A percentile compares a stretch with the other conserved stretches of the same genome.
Evolutionary conservation across 2,329 filamentous ascomycete genomes (phyloP).

Genomic region (Epichloe baconii): DNA sequence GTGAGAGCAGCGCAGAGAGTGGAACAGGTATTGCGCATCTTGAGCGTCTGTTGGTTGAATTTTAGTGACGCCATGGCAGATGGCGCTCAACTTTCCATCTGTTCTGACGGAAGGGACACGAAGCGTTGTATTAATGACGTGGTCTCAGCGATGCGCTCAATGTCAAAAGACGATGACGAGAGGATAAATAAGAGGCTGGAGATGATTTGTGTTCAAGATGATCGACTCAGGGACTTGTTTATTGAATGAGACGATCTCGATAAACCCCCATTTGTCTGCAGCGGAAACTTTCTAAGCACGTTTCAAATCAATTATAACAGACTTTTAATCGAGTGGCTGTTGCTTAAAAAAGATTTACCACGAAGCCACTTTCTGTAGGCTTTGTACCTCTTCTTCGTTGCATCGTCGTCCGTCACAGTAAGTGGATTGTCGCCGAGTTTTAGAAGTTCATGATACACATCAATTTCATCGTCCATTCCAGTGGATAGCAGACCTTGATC

Average conservation of each 20-base stretch:
- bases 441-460: constrained; percentile 64
- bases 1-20: constrained; percentile 41
- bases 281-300: background rate
- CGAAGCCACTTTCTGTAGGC: constrained; percentile 89
- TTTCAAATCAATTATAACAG: background rate
- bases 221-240: background rate
- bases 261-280: background rate
- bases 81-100: background rate
- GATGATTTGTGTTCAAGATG: background rate
- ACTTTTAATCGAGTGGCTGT: constrained; percentile 45
- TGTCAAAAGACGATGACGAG: background rate
- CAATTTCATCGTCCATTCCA: constrained; percentile 32
- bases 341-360: constrained; percentile 97
- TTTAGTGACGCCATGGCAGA: constrained; percentile 23
- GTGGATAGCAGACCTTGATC: constrained; percentile 41
- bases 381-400: constrained; percentile 88
- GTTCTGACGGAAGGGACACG: background rate
- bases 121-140: background rate
- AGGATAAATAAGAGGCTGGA: background rate
- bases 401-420: constrained; percentile 77
- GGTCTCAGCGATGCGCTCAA: background rate
- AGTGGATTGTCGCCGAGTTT: constrained; percentile 69
- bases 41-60: constrained; percentile 51
- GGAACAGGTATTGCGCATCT: constrained; percentile 48
- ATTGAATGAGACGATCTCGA: background rate